A percentile compares a stretch with the other conserved stretches of the same genome.
Conservation (phyloP, 768 basidiomycete species). For the Podaxis mareebaensis region DNA sequence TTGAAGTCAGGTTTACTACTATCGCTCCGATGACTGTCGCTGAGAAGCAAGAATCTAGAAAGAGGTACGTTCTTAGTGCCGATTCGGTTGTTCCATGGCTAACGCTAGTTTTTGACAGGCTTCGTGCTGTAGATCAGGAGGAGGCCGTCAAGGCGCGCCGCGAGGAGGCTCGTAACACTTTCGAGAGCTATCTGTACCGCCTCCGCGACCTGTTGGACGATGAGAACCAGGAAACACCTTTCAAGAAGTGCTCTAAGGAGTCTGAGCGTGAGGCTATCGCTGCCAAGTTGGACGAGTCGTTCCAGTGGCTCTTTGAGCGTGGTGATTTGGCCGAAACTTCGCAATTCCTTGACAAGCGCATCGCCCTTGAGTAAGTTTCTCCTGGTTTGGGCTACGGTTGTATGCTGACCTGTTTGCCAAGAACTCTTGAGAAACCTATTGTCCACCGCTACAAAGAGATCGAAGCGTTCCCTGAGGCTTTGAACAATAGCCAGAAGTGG, state of each 20-base stretch:
- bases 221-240: slow-evolving; percentile 64
- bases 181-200: slow-evolving; percentile 94
- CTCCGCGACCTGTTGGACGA: slow-evolving; percentile 80
- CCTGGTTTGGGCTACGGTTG: background rate
- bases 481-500: slow-evolving; percentile 85
- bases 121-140: slow-evolving; percentile 75
- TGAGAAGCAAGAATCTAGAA: slow-evolving; percentile 73
- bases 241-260: slow-evolving; percentile 81
- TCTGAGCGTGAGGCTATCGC: slow-evolving; percentile 68
- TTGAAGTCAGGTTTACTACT: slow-evolving; percentile 63
- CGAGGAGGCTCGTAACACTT: slow-evolving; percentile 88
- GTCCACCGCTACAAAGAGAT: slow-evolving; percentile 89
- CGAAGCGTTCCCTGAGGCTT: slow-evolving; percentile 76
- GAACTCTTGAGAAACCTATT: slow-evolving; percentile 78
- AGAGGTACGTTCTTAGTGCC: slow-evolving; percentile 51
- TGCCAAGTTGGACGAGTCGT: slow-evolving; percentile 69
- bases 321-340: slow-evolving; percentile 82
- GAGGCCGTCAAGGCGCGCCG: slow-evolving; percentile 76
- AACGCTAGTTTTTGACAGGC: slow-evolving; percentile 40
- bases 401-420: slow-evolving; percentile 27
- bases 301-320: slow-evolving; percentile 81
- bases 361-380: slow-evolving; percentile 75
- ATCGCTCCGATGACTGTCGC: slow-evolving; percentile 75
- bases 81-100: background rate
- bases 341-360: slow-evolving; percentile 73